Evolutionary conservation across 2,329 filamentous ascomycete species (phyloP), one percentile per base, ranked within the genome.

Genomic region (Emergomyces orientalis): DNA sequence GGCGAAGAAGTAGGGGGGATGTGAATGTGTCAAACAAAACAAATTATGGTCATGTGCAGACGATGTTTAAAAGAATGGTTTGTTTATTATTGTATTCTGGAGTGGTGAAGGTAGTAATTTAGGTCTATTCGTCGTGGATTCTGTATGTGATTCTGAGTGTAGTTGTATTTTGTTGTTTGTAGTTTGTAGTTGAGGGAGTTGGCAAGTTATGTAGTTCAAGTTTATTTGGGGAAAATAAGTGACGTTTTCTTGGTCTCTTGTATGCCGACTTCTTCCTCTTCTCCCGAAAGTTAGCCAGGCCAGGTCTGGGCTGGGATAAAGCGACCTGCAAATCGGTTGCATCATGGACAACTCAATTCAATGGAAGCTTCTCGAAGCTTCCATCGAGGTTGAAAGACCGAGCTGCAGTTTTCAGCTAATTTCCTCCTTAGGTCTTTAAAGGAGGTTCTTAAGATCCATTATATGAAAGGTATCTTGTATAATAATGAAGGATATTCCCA

Each of bases 301-400:
- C 27, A 34, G 27, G 14, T 17, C 47, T 51, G 17, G 34, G n/a
- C 11, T 17, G 6, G 37, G 41, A 43, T 41, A 41, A 3, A 14
- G 11, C 11, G 3, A 41, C 13, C 13, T 1, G 43, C 19, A 39
- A 19, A 30, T 30, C n/a, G 57, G 57, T 59, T 59, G 57, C 57
- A 59, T 59, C 57, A 59, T 59, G 57, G 57, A 14, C 9, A 59
- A 59, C 27, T 47, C 39, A 34, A 47, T 59, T 45, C 41, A 7
- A 49, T 69, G 62, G 74, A 76, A 76, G 65, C 62, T 76, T 76
- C 74, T 65, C 68, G 74, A 76, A 76, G 64, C 56, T 75, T 76
- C 74, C 51, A 67, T 54, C 27, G 47, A 60, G 3, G 22, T 2
- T 37, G 9, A 37, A 37, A 37, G 47, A 49, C 30, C 1, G 9